phyloP scores from a whole-genome alignment of 805 yeast genomes.

The Nakazawaea peltata region DNA sequence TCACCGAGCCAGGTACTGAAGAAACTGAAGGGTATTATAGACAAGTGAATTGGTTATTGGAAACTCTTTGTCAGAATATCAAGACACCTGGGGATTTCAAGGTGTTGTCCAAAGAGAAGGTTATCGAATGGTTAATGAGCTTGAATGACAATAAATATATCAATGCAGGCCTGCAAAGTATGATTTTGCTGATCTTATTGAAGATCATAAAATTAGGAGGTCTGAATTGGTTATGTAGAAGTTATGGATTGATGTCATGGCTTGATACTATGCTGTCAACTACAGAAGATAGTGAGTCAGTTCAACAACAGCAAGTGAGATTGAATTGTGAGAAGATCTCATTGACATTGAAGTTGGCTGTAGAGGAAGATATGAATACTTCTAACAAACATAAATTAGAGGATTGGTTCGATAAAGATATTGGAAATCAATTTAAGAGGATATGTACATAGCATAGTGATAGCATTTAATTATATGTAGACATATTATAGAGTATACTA shows the following conservation, averaged over 20 bases:
- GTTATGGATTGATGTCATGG: conserved; percentile 39
- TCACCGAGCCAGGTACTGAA: conserved; percentile 24
- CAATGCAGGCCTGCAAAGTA: conserved; percentile 24
- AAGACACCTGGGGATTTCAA: conserved; percentile 43
- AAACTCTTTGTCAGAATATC: conserved; percentile 37
- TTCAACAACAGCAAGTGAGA: conserved; percentile 22
- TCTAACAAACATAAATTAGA: conserved; percentile 42
- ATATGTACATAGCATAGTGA: conserved; percentile 10
- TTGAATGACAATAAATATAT: conserved; percentile 44
- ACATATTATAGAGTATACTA: too few species aligned
- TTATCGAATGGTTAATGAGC: conserved; percentile 62
- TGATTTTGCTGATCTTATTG: conserved; percentile 34
- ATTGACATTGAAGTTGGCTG: conserved; percentile 30
- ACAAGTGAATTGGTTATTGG: conserved; percentile 62
- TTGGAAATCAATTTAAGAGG: conserved; percentile 37
- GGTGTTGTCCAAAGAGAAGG: conserved; percentile 41
- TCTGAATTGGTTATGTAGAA: conserved; percentile 47
- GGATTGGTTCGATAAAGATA: conserved; percentile 55
- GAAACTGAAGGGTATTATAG: conserved; percentile 44
- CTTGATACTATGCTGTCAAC: conserved; percentile 23
- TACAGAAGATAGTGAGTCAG: conserved; percentile 4
- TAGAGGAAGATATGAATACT: conserved; percentile 22
- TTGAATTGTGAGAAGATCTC: conserved; percentile 39
- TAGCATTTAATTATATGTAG: too few species aligned
- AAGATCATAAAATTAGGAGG: conserved; percentile 49